Evolutionary conservation across 768 basidiomycete species (phyloP).

Genomic region (Mycena albidolilacea): DNA sequence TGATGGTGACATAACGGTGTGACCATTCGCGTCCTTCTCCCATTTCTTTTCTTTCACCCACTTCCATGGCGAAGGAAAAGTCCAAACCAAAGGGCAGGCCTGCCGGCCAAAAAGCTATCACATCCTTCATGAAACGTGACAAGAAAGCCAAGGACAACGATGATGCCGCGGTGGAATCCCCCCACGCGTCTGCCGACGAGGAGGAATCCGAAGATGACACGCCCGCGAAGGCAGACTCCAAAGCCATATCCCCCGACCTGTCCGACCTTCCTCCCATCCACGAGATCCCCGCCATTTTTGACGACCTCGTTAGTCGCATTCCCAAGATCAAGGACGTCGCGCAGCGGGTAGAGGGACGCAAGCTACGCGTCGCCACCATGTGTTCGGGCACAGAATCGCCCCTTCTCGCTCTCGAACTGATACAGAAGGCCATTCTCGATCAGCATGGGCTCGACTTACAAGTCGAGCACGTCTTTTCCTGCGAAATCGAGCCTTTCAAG

Average conservation of each 20-base stretch:
- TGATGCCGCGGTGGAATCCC: conserved; percentile 36
- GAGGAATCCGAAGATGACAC: conserved; percentile 50
- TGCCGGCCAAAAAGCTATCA: conserved; percentile 68
- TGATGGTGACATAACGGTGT: conserved; percentile 9
- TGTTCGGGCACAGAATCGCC: conserved; percentile 98
- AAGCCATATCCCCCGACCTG: conserved; percentile 65
- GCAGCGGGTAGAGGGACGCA: conserved; percentile 80
- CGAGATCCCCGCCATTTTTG: conserved; percentile 80
- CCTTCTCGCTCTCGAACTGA: conserved; percentile 89
- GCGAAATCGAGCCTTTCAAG: conserved; percentile 97
- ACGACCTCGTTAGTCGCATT: conserved; percentile 77
- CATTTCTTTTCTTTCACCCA: conserved; percentile 33
- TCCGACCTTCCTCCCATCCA: conserved; percentile 85
- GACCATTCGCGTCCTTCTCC: conserved; percentile 16
- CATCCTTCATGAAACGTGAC: conserved; percentile 66
- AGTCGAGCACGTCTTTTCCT: conserved; percentile 95
- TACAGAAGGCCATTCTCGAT: conserved; percentile 81
- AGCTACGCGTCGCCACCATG: conserved; percentile 96
- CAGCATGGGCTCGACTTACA: conserved; percentile 76
- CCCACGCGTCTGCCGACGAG: conserved; percentile 49
- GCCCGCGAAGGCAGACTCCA: conserved; percentile 52
- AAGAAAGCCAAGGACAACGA: conserved; percentile 51
- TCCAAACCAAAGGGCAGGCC: conserved; percentile 50
- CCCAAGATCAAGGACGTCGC: conserved; percentile 78
- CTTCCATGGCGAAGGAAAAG: conserved; percentile 66